These are phyloP conservation scores for Rosa persica DNA, from an alignment of 306 rosid genomes.

Conservation along the genomic window DNA sequence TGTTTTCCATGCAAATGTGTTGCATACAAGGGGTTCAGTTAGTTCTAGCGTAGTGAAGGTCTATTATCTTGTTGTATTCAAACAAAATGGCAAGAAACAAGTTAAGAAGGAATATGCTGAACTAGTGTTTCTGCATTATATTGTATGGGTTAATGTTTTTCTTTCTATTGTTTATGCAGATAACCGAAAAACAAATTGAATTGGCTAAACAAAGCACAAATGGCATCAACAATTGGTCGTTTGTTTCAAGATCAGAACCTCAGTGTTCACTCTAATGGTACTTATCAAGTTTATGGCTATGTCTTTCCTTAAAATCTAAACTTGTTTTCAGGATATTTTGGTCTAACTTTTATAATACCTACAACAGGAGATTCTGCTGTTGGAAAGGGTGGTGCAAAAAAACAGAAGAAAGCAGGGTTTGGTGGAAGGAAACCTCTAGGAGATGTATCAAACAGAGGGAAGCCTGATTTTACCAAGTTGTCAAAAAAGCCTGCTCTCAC, in stretches of 20 bases:
- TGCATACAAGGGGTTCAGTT: neutral
- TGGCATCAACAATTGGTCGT: conserved; percentile 48
- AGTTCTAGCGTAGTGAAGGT: neutral
- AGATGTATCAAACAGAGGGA: conserved; percentile 54
- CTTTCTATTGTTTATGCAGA: neutral
- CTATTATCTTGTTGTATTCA: neutral
- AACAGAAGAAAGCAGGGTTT: conserved; percentile 47
- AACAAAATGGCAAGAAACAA: neutral
- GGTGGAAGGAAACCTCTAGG: conserved; percentile 76
- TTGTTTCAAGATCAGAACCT: conserved; percentile 54
- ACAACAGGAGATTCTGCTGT: conserved; percentile 44
- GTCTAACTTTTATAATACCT: conserved; percentile 10
- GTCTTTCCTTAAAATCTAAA: neutral
- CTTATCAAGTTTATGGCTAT: neutral
- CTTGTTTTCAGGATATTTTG: neutral
- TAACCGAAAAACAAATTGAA: conserved; percentile 24
- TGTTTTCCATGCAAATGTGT: neutral
- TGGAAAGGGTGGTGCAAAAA: conserved; percentile 37
- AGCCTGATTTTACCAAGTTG: conserved; percentile 38
- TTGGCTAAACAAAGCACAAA: conserved; percentile 21
- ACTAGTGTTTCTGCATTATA: neutral
- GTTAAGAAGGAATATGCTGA: neutral
- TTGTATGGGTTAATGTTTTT: neutral
- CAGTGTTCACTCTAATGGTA: conserved; percentile 44
- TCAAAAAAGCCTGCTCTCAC: conserved; percentile 29